These are phyloP conservation scores for Pharnaceum exiguum DNA, from an alignment of 148 eudicot species.

Conservation along the genomic window DNA sequence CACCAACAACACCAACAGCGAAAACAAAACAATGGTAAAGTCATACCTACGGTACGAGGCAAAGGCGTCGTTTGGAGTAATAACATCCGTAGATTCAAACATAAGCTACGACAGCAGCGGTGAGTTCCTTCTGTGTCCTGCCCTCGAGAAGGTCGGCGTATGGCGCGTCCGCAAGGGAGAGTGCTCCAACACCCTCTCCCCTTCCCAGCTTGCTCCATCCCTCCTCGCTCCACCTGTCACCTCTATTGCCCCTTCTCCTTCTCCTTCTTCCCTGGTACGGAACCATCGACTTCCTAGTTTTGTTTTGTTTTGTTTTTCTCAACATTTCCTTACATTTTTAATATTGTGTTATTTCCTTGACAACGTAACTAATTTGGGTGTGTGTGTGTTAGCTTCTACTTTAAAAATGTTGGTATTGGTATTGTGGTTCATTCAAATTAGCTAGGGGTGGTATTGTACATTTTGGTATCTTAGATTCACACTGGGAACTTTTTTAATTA, in stretches of 20 bases:
- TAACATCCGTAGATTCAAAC: slow-evolving; percentile 69
- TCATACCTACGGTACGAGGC: slow-evolving; percentile 78
- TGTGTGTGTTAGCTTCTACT: too few relatives aligned
- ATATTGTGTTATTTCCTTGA: too few relatives aligned
- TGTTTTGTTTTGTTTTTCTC: background rate
- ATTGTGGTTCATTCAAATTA: too few relatives aligned
- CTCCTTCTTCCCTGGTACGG: slow-evolving; percentile 52
- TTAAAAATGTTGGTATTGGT: too few relatives aligned
- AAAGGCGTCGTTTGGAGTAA: slow-evolving; percentile 74
- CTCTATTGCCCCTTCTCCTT: slow-evolving; percentile 59
- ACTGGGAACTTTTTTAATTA: too few relatives aligned
- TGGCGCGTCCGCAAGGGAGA: slow-evolving; percentile 82
- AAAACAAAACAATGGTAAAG: slow-evolving; percentile 57
- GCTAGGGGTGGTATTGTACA: too few relatives aligned
- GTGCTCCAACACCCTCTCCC: slow-evolving; percentile 58
- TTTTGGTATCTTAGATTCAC: too few relatives aligned
- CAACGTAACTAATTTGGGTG: too few relatives aligned
- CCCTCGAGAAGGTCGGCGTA: slow-evolving; percentile 75
- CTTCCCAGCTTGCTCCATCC: too few relatives aligned
- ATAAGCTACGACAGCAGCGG: slow-evolving; percentile 70
- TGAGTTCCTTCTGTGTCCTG: slow-evolving; percentile 66
- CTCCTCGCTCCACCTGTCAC: slow-evolving; percentile 49
- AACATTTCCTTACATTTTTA: too few relatives aligned
- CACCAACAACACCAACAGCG: background rate
- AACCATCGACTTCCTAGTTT: background rate